These are phyloP conservation scores for Parastagonospora nodorum DNA, from an alignment of 2,329 filamentous ascomycete species.

Conservation along the genomic window DNA sequence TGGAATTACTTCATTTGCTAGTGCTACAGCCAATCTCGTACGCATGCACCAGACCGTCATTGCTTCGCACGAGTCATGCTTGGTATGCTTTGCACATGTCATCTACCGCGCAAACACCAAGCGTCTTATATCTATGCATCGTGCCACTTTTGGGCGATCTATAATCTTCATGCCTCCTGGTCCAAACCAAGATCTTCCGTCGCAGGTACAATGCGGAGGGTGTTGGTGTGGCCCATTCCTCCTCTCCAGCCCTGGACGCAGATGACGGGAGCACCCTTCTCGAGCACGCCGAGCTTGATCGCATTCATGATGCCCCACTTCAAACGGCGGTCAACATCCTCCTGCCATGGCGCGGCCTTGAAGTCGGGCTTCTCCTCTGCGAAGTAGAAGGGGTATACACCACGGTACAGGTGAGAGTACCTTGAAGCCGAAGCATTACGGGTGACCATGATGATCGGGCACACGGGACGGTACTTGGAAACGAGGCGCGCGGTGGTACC, in stretches of 20 bases:
- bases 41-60: constrained; percentile 27
- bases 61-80: constrained; percentile 31
- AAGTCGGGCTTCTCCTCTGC: constrained; percentile 94
- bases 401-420: constrained; percentile 94
- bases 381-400: constrained; percentile 97
- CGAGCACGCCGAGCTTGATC: constrained; percentile 78
- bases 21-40: constrained; percentile 28
- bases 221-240: constrained; percentile 91
- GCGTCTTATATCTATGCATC: constrained; percentile 1
- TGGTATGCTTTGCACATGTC: constrained; percentile 14
- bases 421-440: constrained; percentile 81
- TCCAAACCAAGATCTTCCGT: constrained; percentile 57
- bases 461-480: constrained; percentile 98
- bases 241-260: constrained; percentile 92
- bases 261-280: constrained; percentile 74
- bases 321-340: constrained; percentile 96
- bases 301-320: constrained; percentile 95
- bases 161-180: constrained; percentile 47
- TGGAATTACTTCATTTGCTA: constrained; percentile 25
- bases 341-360: constrained; percentile 90
- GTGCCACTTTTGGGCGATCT: constrained; percentile 1
- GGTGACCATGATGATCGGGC: constrained; percentile 99
- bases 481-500: constrained; percentile 92
- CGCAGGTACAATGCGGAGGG: constrained; percentile 60
- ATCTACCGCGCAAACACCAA: constrained; percentile 24